Evolutionary conservation across 2,329 filamentous ascomycete genomes (phyloP), one percentile per base, ranked within the genome.

Genomic region (Tolypocladium ovalisporum): DNA sequence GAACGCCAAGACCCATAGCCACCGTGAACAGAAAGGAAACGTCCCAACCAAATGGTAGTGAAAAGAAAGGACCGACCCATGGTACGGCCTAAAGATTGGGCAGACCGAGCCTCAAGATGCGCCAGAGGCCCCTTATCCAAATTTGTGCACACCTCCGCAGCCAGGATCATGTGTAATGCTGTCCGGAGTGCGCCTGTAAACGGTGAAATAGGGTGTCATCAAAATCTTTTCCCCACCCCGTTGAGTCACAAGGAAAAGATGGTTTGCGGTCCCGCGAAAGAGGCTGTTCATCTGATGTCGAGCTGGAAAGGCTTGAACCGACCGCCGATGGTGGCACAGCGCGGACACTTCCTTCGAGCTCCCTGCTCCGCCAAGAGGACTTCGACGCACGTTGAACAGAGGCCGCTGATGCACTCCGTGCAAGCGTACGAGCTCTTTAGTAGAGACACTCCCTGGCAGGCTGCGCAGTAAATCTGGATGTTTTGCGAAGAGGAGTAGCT

Each of bases 391-490:
- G 90, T 85, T 62, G 87, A 84, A 71, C 94, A 97, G 54, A 97
- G 81, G 19, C 92, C 93, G 69, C 90, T 96, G 62, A 97, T 96
- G 71, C 94, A 97, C 71, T 97, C 92, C 1, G 92, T 96, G 71
- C 93, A 97, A 27, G 93, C 93, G 68, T 91, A 97, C 37, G 90
- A 94, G 66, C 93, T 88, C 66, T 85, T 87, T 32, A 97, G 76
- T 13, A 86, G 76, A 55, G 87, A 92, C 22, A 91, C 78, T 40
- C 87, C 84, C 62, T 89, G 85, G 68, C 93, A 97, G 53, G 88
- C 89, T 24, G 92, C 89, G 70, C 93, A 97, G 70, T 96, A 96
- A 47, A 97, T 96, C 69, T 96, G 89, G 3, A 93, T 87, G 61
- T 80, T 80, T 56, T 90, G 88, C 9, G 87, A 85, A 27, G 83